These are phyloP conservation scores for Xylaria sp. DNA, from an alignment of 495 filamentous ascomycete species.

Conservation along the genomic window DNA sequence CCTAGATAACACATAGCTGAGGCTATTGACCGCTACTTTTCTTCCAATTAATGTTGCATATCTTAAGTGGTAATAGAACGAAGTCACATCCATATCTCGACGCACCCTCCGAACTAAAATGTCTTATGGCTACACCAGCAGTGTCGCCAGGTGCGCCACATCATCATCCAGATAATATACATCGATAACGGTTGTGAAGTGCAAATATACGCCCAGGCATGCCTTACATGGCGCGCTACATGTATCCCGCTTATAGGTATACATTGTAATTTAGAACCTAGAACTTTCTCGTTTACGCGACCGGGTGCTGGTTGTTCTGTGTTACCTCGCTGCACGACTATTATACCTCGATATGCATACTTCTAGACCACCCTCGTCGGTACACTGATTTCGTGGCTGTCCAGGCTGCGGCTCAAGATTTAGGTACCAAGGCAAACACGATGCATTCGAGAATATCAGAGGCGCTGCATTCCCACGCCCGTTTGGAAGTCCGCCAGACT, in stretches of 20 bases:
- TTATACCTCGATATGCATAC: neutral
- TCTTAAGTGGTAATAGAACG: neutral
- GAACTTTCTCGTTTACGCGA: neutral
- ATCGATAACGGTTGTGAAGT: neutral
- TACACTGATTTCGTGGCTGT: neutral
- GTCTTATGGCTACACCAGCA: neutral
- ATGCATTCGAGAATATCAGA: neutral
- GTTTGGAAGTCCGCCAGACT: neutral
- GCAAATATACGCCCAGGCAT: neutral
- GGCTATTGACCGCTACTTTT: neutral
- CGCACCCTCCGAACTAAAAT: neutral
- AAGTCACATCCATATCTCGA: neutral
- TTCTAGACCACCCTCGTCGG: too few relatives aligned
- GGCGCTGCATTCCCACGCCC: neutral
- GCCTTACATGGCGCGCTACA: too few relatives aligned
- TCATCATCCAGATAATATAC: neutral
- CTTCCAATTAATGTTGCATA: neutral
- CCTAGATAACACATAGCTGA: neutral
- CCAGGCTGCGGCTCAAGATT: neutral
- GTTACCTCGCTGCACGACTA: neutral
- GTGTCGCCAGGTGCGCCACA: neutral
- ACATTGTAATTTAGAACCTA: neutral
- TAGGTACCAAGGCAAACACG: neutral
- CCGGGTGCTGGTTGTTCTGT: neutral
- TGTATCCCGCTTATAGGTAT: neutral